phyloP scores from a whole-genome alignment of 139 green algal genomes.

The Yamagishiella unicocca region DNA sequence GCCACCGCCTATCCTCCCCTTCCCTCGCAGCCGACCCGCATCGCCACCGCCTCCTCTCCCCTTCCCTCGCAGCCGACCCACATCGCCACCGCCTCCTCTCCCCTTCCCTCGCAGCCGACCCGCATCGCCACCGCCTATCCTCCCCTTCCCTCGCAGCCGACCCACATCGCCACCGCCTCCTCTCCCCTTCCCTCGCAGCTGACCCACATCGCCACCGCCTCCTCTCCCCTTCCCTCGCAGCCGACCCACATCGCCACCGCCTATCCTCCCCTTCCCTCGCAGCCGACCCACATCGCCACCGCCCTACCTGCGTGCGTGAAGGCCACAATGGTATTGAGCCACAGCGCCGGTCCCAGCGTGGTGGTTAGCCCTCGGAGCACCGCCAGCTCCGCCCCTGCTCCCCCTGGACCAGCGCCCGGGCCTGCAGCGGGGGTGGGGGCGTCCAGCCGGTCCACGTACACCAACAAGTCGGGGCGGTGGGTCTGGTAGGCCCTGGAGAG shows the following conservation, averaged over 20 bases:
- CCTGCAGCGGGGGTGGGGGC: conserved; percentile 10
- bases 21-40: too few relatives aligned
- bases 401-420: neutral
- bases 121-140: too few relatives aligned
- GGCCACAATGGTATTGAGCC: conserved; percentile 74
- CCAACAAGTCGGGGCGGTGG: conserved; percentile 67
- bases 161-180: neutral
- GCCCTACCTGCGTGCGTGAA: conserved; percentile 62
- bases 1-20: too few relatives aligned
- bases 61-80: too few relatives aligned
- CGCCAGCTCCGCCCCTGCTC: conserved; percentile 49
- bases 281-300: neutral
- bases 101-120: too few relatives aligned
- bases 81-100: too few relatives aligned
- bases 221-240: neutral
- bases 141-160: neutral
- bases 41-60: too few relatives aligned
- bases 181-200: neutral
- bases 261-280: neutral
- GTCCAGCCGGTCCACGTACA: conserved; percentile 71
- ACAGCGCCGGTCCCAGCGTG: conserved; percentile 57
- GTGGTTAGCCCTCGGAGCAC: conserved; percentile 50
- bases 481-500: conserved; percentile 54
- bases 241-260: neutral
- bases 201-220: neutral